phyloP scores from a whole-genome alignment of 495 filamentous ascomycete species.

The Aspergillus mulundensis region DNA sequence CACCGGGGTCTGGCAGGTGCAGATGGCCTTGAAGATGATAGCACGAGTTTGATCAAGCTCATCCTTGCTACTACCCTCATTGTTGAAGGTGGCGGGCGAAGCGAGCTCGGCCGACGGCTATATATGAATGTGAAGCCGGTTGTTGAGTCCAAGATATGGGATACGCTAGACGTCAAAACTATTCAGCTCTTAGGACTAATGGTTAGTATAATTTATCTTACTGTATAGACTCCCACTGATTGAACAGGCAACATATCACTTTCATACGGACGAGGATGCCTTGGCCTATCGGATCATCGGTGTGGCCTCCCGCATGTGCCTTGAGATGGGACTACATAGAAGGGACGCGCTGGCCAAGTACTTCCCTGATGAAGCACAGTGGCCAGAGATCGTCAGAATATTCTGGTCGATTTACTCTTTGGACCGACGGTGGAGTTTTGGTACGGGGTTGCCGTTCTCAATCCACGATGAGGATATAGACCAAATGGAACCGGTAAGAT shows the following conservation, averaged over 20 bases:
- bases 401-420: slow-evolving; percentile 83
- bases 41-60: slow-evolving; percentile 70
- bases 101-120: slow-evolving; percentile 63
- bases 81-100: slow-evolving; percentile 71
- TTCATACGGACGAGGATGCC: slow-evolving; percentile 74
- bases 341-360: slow-evolving; percentile 66
- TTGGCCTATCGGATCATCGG: slow-evolving; percentile 79
- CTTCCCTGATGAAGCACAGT: slow-evolving; percentile 56
- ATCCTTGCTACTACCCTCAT: slow-evolving; percentile 71
- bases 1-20: slow-evolving; percentile 50
- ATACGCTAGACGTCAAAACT: slow-evolving; percentile 59
- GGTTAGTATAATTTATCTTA: slow-evolving; percentile 38
- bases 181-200: slow-evolving; percentile 71
- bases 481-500: slow-evolving; percentile 64
- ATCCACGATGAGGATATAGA: slow-evolving; percentile 83
- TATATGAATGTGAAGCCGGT: slow-evolving; percentile 66
- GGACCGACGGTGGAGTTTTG: slow-evolving; percentile 77
- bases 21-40: slow-evolving; percentile 64
- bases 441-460: slow-evolving; percentile 75
- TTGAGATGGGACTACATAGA: slow-evolving; percentile 77
- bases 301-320: slow-evolving; percentile 66
- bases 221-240: not conserved
- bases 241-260: slow-evolving; percentile 73
- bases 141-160: slow-evolving; percentile 66
- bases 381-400: slow-evolving; percentile 55